Evolutionary conservation across 2,329 filamentous ascomycete species (phyloP), one percentile per base, ranked within the genome.

Genomic region (Dryadomyces sulphureus): DNA sequence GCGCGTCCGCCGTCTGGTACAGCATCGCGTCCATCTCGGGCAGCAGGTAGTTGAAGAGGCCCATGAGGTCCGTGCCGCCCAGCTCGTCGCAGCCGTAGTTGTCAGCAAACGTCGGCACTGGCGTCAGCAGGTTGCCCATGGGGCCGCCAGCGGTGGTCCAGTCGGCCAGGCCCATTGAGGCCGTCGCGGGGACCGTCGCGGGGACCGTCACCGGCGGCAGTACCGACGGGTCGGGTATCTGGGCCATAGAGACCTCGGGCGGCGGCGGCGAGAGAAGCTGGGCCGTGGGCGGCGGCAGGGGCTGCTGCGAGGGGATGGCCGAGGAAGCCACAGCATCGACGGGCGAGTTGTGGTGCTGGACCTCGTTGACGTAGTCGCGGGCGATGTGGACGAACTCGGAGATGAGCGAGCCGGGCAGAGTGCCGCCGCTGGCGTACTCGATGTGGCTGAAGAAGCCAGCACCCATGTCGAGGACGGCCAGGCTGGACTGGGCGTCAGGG

Each of bases 391-490:
- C 57, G 47, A 67, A 65, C 36, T 66, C 61, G 2, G 60, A 55
- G 4, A 66, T 53, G 5, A 65, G 51, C 1, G 62, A 64, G 0
- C 57, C 57, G 0, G 61, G 64, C 0, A 68, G 50, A 1, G 46
- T 41, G 32, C 45, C 39, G 19, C 54, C 56, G 16, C 62, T 64
- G 9, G 59, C 59, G 44, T 59, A 63, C 49, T 68, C 66, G 7
- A 68, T 53, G 7, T 61, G 55, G 41, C 61, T 64, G 39, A 69
- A 69, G 49, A 68, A 63, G 1, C 63, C 65, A 7, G 59, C 62
- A 5, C 55, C 63, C 48, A 67, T 59, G 40, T 66, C 65, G 9
- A 69, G 55, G 1, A 66, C 54, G 3, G 60, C 56, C 1, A 68
- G 55, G 43, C 67, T 65, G 3, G 50, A 57, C 6, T 41, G 45